Percentiles rank a stretch among this genome's conserved stretches.
These are phyloP conservation scores for Hydnomerulius pinastri DNA, from an alignment of 768 basidiomycete genomes.

Conservation along the genomic window DNA sequence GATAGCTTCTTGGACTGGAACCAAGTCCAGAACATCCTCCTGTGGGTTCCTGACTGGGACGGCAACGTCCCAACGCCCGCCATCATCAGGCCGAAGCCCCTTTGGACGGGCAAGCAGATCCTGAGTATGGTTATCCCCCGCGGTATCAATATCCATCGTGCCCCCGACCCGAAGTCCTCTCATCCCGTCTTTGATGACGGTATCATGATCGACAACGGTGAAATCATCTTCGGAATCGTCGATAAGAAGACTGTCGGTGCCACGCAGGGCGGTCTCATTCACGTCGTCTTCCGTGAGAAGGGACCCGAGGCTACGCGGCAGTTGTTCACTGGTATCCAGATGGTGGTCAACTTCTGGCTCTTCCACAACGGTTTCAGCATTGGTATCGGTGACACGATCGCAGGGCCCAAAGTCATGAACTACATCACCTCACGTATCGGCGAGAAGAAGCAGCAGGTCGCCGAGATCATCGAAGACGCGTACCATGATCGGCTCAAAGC, in stretches of 20 bases:
- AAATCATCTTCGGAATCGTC: constrained; percentile 92
- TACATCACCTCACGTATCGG: constrained; percentile 83
- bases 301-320: constrained; percentile 89
- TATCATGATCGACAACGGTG: constrained; percentile 95
- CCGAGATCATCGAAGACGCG: constrained; percentile 76
- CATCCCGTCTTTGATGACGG: constrained; percentile 92
- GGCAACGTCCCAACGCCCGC: constrained; percentile 89
- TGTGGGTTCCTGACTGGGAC: constrained; percentile 99
- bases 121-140: constrained; percentile 89
- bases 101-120: constrained; percentile 98
- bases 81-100: constrained; percentile 93
- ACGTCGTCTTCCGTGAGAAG: constrained; percentile 97
- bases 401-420: constrained; percentile 85
- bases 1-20: constrained; percentile 96
- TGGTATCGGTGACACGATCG: constrained; percentile 98
- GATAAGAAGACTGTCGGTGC: constrained; percentile 99
- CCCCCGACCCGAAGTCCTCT: constrained; percentile 74
- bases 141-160: constrained; percentile 90
- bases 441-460: constrained; percentile 79
- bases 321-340: constrained; percentile 92
- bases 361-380: constrained; percentile 99
- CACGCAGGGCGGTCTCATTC: constrained; percentile 90
- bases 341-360: constrained; percentile 97
- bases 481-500: constrained; percentile 86
- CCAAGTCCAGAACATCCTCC: constrained; percentile 93